These are phyloP conservation scores for Syzygium aqueum DNA, from an alignment of 345 rosid genomes.

Conservation along the genomic window DNA sequence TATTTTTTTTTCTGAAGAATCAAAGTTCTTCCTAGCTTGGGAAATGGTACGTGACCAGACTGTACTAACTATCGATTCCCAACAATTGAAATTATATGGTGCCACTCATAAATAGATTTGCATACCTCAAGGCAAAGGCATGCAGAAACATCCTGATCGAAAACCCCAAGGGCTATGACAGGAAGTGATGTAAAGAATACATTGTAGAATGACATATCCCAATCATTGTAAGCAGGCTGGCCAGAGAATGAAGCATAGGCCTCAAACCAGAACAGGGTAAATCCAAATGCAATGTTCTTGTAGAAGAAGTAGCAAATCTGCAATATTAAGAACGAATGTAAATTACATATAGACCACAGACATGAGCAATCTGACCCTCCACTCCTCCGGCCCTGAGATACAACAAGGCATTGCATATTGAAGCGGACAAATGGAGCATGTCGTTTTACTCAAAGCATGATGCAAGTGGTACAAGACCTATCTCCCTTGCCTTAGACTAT, in stretches of 20 bases:
- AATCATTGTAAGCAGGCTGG: slow-evolving; percentile 85
- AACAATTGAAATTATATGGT: neutral
- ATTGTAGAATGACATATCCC: slow-evolving; percentile 90
- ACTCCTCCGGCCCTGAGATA: neutral
- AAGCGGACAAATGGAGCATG: neutral
- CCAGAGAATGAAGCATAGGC: slow-evolving; percentile 91
- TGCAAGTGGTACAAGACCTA: fast-evolving
- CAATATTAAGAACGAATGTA: slow-evolving; percentile 7
- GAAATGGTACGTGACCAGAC: neutral
- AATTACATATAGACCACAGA: neutral
- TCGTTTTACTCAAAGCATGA: neutral
- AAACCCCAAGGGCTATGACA: slow-evolving; percentile 89
- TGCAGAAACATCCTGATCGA: slow-evolving; percentile 93
- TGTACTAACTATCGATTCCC: fast-evolving
- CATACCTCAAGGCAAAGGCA: slow-evolving; percentile 80
- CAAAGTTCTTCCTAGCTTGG: neutral
- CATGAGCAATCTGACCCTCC: neutral
- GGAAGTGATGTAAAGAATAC: slow-evolving; percentile 98
- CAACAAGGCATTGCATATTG: neutral
- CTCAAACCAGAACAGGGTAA: slow-evolving; percentile 93
- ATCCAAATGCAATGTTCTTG: slow-evolving; percentile 87
- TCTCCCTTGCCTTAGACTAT: neutral
- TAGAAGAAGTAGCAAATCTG: slow-evolving; percentile 97
- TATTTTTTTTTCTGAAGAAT: neutral
- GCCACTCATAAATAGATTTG: neutral